Base-by-base conservation (phyloP, 2,329 filamentous ascomycete genomes). In the Myriosclerotinia duriaeana region DNA sequence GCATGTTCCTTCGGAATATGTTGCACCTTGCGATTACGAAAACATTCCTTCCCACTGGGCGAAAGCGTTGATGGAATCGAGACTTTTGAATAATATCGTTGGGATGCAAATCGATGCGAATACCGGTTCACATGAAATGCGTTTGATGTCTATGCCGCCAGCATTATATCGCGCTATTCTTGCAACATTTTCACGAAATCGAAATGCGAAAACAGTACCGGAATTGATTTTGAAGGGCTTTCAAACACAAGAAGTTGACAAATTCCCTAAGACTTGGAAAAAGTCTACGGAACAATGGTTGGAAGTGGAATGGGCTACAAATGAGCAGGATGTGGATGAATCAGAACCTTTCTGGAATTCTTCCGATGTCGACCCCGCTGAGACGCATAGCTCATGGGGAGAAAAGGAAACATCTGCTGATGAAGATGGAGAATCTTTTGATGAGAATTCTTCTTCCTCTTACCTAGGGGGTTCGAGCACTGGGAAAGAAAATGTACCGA, bases 271-370 rank as follows among this genome's bases (percentile, higher is more conserved):
- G 7, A 22, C 26, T 26, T 64, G 62, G 62, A 64, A 58, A 5
- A 46, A 17, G 15, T 56, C 50, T 2, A 56, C 62, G 30, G 62
- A 64, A 42, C 62, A 64, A 12, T 64, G 62, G 62, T 40, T 64
- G 30, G 15, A 64, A 9, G 62, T 64, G n/a, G 52, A 64, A 14
- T 64, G 62, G 62, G 30, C 42, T 14, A 9, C 38, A 3, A 40
- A 64, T 55, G 62, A 38, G n/a, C 42, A 48, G 17, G 56, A 46
- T 12, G 20, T 64, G 38, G 62, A 58, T 64, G 62, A 64, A 56
- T 64, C 62, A 5, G 62, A 64, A 48, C 53, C 62, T 4, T 58
- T 56, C 15, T 64, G 62, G 62, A 64, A 64, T 46, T 64, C 61
- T 17, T 64, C 62, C 2, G 50, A 64, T 3, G 38, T 48, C 6